Percentiles rank a stretch among this genome's conserved stretches.
These are phyloP conservation scores for Diaporthe vaccinii DNA, from an alignment of 2,329 filamentous ascomycete species.

Conservation along the genomic window DNA sequence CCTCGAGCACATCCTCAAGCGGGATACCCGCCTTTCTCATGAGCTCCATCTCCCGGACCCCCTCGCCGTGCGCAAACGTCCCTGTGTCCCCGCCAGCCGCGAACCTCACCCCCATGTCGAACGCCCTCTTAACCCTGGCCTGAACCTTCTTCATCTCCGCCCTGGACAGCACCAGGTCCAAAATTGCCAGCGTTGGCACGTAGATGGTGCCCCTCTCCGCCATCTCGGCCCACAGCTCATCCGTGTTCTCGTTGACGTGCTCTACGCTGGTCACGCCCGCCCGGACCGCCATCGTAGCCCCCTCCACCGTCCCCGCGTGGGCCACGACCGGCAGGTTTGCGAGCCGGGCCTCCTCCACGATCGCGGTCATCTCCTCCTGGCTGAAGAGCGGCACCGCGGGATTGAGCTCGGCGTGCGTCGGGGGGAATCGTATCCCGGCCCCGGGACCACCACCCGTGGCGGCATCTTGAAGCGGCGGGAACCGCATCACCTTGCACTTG, in stretches of 20 bases:
- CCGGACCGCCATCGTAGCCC: conserved; percentile 59
- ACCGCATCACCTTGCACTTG: conserved; percentile 58
- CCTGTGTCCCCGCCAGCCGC: conserved; percentile 69
- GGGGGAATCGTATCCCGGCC: conserved; percentile 51
- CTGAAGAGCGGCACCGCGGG: conserved; percentile 60
- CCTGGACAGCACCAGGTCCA: conserved; percentile 48
- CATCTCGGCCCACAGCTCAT: conserved; percentile 60
- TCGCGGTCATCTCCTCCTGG: conserved; percentile 63
- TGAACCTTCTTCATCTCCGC: conserved; percentile 46
- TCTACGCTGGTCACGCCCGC: conserved; percentile 64
- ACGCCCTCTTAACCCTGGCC: conserved; percentile 58
- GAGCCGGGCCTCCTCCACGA: conserved; percentile 61
- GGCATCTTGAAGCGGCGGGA: conserved; percentile 51
- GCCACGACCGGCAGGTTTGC: conserved; percentile 58
- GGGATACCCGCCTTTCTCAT: conserved; percentile 65
- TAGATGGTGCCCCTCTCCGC: conserved; percentile 59
- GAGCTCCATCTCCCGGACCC: conserved; percentile 67
- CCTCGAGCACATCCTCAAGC: conserved; percentile 62
- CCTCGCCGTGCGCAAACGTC: conserved; percentile 66
- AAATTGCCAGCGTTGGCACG: conserved; percentile 65
- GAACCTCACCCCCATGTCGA: conserved; percentile 61
- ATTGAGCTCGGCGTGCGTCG: conserved; percentile 50
- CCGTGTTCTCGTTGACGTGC: conserved; percentile 56
- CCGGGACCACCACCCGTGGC: conserved; percentile 42
- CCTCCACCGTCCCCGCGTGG: conserved; percentile 57